A percentile compares a stretch with the other conserved stretches of the same genome.
phyloP scores from a whole-genome alignment of 371 early-diverging fungal species.

The Mucor mucedo region DNA sequence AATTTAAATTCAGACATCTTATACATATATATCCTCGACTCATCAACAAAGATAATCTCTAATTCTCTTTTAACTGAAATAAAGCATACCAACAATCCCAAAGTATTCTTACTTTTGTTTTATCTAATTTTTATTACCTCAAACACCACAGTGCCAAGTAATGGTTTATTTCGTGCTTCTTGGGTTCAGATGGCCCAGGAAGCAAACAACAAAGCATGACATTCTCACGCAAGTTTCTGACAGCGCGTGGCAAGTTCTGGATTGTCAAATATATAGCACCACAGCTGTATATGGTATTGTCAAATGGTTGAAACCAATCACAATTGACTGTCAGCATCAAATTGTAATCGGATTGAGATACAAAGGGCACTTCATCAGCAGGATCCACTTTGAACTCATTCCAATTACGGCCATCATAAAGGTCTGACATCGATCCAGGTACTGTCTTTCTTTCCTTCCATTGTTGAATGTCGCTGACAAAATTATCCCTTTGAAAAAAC shows the following conservation, averaged over 20 bases:
- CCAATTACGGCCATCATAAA: background rate
- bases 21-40: no score
- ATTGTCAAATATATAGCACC: constrained; percentile 18
- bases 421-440: background rate
- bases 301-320: constrained; percentile 24
- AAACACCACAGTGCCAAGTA: no score
- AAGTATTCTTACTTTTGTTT: no score
- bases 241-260: constrained; percentile 17
- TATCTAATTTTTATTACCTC: no score
- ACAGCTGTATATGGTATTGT: background rate
- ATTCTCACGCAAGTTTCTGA: constrained; percentile 15
- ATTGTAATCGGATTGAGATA: background rate
- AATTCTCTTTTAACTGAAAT: no score
- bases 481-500: no score
- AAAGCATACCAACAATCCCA: no score
- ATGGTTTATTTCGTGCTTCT: constrained; percentile 9
- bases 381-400: background rate
- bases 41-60: no score
- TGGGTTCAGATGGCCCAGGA: constrained; percentile 25
- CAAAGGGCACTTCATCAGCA: background rate
- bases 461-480: no score
- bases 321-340: constrained; percentile 13
- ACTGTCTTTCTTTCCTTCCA: background rate
- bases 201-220: constrained; percentile 19
- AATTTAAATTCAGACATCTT: no score